Percentiles rank a stretch among this genome's conserved stretches.
Evolutionary conservation across 345 rosid genomes (phyloP).

Genomic region (Diplotaxis tenuifolia): DNA sequence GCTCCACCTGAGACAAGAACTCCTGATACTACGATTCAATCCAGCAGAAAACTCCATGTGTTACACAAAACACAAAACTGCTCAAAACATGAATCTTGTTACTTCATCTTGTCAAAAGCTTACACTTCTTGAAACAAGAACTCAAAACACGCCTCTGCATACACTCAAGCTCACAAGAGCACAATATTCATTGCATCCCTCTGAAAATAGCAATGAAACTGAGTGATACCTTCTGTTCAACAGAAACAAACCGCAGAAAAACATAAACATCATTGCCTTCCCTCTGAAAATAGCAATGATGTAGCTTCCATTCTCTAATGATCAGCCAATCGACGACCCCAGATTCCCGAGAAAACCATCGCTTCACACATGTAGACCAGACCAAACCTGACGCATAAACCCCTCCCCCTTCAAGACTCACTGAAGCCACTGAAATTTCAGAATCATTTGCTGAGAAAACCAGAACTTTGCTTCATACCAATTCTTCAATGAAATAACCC

Average conservation of each 20-base stretch:
- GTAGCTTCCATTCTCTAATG: slow-evolving; percentile 9
- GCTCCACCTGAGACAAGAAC: slow-evolving; percentile 6
- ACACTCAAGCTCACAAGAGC: background rate
- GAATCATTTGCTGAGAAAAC: background rate
- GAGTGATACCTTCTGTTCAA: background rate
- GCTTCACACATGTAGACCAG: too few species aligned
- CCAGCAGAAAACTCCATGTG: background rate
- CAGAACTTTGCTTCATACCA: background rate
- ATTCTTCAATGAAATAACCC: background rate
- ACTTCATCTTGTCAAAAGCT: slow-evolving; percentile 1
- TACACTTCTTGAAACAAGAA: background rate
- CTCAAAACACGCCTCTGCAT: background rate
- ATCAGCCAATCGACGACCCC: too few species aligned
- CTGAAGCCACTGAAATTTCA: too few species aligned
- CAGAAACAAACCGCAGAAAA: background rate
- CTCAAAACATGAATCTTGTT: too few species aligned
- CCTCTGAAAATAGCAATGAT: background rate
- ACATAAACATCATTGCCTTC: background rate
- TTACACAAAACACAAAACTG: too few species aligned
- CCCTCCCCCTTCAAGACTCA: too few species aligned
- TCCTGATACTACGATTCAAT: background rate
- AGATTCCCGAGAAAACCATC: too few species aligned
- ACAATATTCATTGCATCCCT: background rate
- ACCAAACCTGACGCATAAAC: too few species aligned
- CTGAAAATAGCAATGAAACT: background rate